These are phyloP conservation scores for Colletotrichum gigasporum DNA, from an alignment of 2,329 filamentous ascomycete species.

Conservation along the genomic window DNA sequence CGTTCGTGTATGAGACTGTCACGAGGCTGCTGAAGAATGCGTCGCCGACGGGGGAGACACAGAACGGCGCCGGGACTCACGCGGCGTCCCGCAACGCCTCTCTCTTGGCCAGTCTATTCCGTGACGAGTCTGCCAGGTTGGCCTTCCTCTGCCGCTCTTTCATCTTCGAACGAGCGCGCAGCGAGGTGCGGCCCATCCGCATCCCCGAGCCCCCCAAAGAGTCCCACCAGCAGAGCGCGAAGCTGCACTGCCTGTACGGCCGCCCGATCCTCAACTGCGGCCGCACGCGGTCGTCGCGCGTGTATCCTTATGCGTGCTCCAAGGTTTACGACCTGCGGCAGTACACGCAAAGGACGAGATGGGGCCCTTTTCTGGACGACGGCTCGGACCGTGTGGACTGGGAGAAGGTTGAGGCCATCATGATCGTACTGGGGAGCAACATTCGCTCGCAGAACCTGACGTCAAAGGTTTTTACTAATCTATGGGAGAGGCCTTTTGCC, in stretches of 20 bases:
- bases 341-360: constrained; percentile 68
- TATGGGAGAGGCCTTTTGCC: constrained; percentile 66
- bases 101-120: constrained; percentile 55
- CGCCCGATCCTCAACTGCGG: constrained; percentile 59
- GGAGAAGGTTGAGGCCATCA: constrained; percentile 81
- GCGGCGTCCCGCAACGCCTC: constrained; percentile 57
- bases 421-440: constrained; percentile 75
- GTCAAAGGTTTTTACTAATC: constrained; percentile 56
- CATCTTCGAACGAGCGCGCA: constrained; percentile 67
- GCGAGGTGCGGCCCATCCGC: constrained; percentile 33
- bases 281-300: constrained; percentile 46
- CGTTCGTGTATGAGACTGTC: constrained; percentile 58
- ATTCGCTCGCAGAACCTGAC: constrained; percentile 58
- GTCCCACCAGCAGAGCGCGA: constrained; percentile 72
- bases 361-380: constrained; percentile 79
- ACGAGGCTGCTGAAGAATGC: constrained; percentile 56
- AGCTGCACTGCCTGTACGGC: constrained; percentile 76
- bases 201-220: constrained; percentile 39
- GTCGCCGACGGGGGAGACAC: constrained; percentile 43
- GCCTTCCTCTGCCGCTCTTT: constrained; percentile 72
- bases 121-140: constrained; percentile 60
- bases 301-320: constrained; percentile 71
- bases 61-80: constrained; percentile 45
- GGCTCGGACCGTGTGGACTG: constrained; percentile 73
- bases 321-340: constrained; percentile 79